Base-by-base conservation (phyloP, 352 stramenopile species). In the Phytophthora idaei region DNA sequence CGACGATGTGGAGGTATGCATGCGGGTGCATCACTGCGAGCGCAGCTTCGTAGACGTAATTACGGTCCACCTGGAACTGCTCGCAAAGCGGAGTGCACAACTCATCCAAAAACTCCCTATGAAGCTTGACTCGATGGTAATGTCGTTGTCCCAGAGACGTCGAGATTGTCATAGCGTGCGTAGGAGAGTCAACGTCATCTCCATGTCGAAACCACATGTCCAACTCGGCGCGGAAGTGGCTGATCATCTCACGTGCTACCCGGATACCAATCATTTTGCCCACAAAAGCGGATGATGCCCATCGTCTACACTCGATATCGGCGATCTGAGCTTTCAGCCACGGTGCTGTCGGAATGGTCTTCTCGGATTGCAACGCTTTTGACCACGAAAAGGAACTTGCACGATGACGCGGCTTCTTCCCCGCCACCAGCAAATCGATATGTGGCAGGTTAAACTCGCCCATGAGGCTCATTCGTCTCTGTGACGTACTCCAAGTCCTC, bases 231-330 rank as follows among this genome's bases (percentile, higher is more conserved):
- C 87, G 81, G 58, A 93, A 94, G 53, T 93, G 80, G 21, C 75
- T 90, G 45, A 95, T 95, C 85, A 95, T 93, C 60, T 94, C 85
- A 4, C 86, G 79, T 17, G 87, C 85, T 2, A 95, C 85, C 27
- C 84, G 85, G 52, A 94, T 89, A 6, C 87, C 87, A 63, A 95
- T 90, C 83, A 94, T 91, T 49, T 94, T 95, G 4, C 85, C 87
- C 21, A 95, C 87, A 76, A 95, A 94, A 4, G 85, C 85, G 25
- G 85, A 95, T 29, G 87, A 95, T 41, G 87, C 83, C 85, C 84
- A 93, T 8, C 85, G 71, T n/a, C 87, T 70, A 67, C 87, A 95
- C 62, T 95, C 87, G 44, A 95, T 85, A 57, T 95, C 87, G 6
- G 85, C 86, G 48, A 95, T 90, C 59, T 95, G 85, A n/a, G 85